A percentile compares a stretch with the other conserved stretches of the same genome.
Evolutionary conservation across 129 eudicot genomes (phyloP).

Genomic region (Erigeron canadensis): DNA sequence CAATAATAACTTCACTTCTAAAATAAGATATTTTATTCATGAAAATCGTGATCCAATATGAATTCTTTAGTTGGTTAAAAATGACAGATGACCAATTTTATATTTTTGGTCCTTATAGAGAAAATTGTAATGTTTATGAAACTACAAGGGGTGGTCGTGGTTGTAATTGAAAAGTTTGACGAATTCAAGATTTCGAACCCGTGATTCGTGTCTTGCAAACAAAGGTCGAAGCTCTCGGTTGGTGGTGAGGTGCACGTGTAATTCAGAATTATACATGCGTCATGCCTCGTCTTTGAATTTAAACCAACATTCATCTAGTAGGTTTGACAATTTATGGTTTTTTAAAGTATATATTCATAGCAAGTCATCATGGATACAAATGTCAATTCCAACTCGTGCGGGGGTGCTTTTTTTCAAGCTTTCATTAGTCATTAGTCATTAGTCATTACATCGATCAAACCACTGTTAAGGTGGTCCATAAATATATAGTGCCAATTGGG

Average conservation of each 20-base stretch:
- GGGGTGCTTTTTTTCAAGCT: no score
- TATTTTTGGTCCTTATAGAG: neutral
- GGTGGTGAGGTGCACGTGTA: slow-evolving; percentile 21
- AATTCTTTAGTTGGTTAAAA: neutral
- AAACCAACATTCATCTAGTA: slow-evolving; percentile 5
- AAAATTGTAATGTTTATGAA: neutral
- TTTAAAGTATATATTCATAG: no score
- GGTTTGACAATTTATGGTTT: slow-evolving; percentile 14
- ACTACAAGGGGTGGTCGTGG: neutral
- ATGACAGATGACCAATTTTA: neutral
- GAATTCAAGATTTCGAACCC: neutral
- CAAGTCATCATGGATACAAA: no score
- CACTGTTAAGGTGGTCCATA: no score
- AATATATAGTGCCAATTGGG: no score
- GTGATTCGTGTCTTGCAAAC: slow-evolving; percentile 14
- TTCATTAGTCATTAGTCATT: no score
- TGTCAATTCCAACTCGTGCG: no score
- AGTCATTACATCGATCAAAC: no score
- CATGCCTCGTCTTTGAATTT: neutral
- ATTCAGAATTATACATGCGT: neutral
- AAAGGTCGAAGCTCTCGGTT: neutral
- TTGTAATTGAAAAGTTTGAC: slow-evolving; percentile 1
- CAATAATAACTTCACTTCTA: neutral
- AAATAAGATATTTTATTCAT: neutral
- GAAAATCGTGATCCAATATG: neutral